Percentiles rank a stretch among this genome's conserved stretches.
These are phyloP conservation scores for Aureobasidium pullulans DNA, from an alignment of 2,329 filamentous ascomycete genomes.

Conservation along the genomic window DNA sequence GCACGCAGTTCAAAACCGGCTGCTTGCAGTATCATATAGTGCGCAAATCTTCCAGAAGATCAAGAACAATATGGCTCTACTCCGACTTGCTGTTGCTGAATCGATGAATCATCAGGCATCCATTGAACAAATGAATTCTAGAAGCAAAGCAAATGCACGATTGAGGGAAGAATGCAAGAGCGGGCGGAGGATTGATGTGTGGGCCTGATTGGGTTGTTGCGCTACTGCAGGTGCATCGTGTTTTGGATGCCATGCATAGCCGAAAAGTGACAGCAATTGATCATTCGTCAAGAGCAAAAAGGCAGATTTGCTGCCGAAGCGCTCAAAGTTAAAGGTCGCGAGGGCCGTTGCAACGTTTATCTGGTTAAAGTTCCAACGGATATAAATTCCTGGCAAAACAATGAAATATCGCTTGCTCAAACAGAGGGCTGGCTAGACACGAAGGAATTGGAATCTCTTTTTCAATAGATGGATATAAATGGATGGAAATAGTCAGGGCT, in stretches of 20 bases:
- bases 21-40: no score
- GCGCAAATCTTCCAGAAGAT: background rate
- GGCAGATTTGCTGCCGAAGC: background rate
- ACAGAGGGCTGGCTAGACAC: background rate
- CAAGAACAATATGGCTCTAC: background rate
- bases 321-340: background rate
- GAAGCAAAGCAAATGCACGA: background rate
- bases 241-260: background rate
- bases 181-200: background rate
- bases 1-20: no score
- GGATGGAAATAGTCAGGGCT: background rate
- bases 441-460: background rate
- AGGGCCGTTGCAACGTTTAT: background rate
- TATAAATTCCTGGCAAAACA: background rate
- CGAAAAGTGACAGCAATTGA: background rate
- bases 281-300: background rate
- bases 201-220: background rate
- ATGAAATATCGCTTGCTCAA: background rate
- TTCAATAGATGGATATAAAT: background rate
- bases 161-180: background rate
- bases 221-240: constrained; percentile 8
- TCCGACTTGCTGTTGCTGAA: background rate
- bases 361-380: background rate
- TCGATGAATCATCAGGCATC: background rate
- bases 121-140: background rate